A percentile compares a stretch with the other conserved stretches of the same genome.
Evolutionary conservation across 2,329 filamentous ascomycete genomes (phyloP).

Genomic region (Myriosclerotinia duriaeana): DNA sequence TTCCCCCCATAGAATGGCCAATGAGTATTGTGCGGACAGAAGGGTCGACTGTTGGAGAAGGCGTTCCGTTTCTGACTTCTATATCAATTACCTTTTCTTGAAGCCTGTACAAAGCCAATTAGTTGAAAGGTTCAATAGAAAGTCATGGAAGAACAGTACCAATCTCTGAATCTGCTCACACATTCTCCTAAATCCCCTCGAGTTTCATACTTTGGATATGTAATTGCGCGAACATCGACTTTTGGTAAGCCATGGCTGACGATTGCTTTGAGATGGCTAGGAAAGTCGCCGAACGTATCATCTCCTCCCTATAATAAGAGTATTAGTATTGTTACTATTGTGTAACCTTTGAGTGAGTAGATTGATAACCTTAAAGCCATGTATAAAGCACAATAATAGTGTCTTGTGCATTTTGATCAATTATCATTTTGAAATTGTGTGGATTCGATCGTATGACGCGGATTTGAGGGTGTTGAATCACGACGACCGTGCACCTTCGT

Average conservation of each 20-base stretch:
- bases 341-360: no score
- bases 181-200: constrained; percentile 70
- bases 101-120: constrained; percentile 55
- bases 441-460: no score
- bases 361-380: no score
- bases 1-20: constrained; percentile 90
- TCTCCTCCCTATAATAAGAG: constrained; percentile 55
- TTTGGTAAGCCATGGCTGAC: constrained; percentile 67
- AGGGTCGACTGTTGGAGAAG: constrained; percentile 82
- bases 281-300: constrained; percentile 74
- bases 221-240: constrained; percentile 63
- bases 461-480: no score
- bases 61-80: constrained; percentile 77
- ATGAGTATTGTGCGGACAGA: constrained; percentile 79
- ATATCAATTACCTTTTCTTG: constrained; percentile 91
- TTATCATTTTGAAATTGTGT: no score
- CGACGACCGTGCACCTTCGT: no score
- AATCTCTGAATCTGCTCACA: constrained; percentile 72
- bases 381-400: no score
- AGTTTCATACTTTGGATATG: constrained; percentile 84
- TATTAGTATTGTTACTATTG: no score
- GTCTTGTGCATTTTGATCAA: no score
- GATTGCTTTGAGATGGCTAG: constrained; percentile 66
- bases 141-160: constrained; percentile 47
- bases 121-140: constrained; percentile 6